A percentile compares a stretch with the other conserved stretches of the same genome.
Evolutionary conservation across 73 alveolate species (phyloP).

Genomic region (Paramecium sonneborni): DNA sequence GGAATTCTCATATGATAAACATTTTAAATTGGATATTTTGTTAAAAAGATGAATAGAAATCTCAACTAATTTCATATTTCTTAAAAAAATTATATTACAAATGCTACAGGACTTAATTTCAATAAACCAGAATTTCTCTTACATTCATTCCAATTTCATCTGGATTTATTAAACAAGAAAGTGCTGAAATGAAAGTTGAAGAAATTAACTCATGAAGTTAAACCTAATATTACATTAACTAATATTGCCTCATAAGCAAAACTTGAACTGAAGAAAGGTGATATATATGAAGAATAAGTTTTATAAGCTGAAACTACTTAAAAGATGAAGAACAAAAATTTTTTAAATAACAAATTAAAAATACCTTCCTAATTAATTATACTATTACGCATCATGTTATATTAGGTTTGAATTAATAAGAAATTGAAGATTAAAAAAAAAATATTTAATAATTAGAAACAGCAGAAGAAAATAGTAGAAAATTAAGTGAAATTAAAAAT

Average conservation of each 20-base stretch:
- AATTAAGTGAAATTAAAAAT: conserved; percentile 67
- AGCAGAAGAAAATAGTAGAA: conserved; percentile 56
- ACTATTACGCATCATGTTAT: background rate
- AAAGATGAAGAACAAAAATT: conserved; percentile 20
- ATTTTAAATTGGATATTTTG: conserved; percentile 21
- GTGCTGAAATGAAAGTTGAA: conserved; percentile 54
- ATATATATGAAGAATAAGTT: conserved; percentile 45
- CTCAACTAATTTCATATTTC: background rate
- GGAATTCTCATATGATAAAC: conserved; percentile 57
- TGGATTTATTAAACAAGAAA: conserved; percentile 48
- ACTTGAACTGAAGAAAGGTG: conserved; percentile 15
- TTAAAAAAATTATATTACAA: conserved; percentile 54
- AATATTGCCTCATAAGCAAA: background rate
- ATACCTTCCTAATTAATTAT: conserved; percentile 44
- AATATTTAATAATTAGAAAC: conserved; percentile 44
- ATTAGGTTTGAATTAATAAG: background rate
- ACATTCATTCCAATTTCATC: conserved; percentile 35
- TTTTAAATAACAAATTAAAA: conserved; percentile 35
- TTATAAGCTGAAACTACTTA: conserved; percentile 13
- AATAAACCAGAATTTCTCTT: conserved; percentile 51
- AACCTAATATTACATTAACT: background rate
- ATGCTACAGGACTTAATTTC: conserved; percentile 55
- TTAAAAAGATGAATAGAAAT: conserved; percentile 25
- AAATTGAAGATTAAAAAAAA: conserved; percentile 43
- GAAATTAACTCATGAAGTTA: conserved; percentile 14